Evolutionary conservation across 2,329 filamentous ascomycete genomes (phyloP), one percentile per base, ranked within the genome.

Genomic region (Polychaeton citri): DNA sequence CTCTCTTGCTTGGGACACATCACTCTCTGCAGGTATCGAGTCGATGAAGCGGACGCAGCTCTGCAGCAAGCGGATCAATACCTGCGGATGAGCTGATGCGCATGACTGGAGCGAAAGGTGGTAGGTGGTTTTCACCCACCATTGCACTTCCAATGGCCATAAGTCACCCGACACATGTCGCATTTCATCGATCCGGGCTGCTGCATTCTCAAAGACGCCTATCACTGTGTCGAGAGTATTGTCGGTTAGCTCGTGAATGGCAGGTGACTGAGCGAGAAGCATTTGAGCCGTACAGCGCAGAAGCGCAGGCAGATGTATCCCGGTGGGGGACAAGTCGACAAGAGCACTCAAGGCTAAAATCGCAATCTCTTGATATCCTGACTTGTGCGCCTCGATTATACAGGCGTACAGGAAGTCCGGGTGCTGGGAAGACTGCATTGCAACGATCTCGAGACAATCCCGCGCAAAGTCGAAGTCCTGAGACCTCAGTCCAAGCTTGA

Each of bases 81-180:
- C 57, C 5, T 55, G 52, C 1, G 76, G 64, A 17, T 69, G 54
- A 66, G 79, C 78, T 1, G 70, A 62, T 2, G 67, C 65, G 44
- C 68, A 69, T 39, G 78, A 65, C 41, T 76, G 74, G 4, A 88
- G 58, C 0, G 76, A 78, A 5, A 86, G 55, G 45, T 90, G 92
- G 62, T 92, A 93, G 1, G 80, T 71, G 43, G 82, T 88, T 43
- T 78, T 78, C 24, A 78, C 79, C 53, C 93, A 87, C 85, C 85
- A 93, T 45, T 87, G 71, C 3, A 92, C 64, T 47, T 94, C 85
- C 3, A 65, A 54, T 0, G 68, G 39, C 42, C 59, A 71, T 20
- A 59, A 55, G 6, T 62, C 64, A 13, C 61, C 48, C 28, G 47
- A 53, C 9, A 33, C 33, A 32, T 43, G 35, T 43, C 62, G 62